phyloP scores from a whole-genome alignment of 2,329 filamentous ascomycete species.

The Clonostachys chloroleuca region DNA sequence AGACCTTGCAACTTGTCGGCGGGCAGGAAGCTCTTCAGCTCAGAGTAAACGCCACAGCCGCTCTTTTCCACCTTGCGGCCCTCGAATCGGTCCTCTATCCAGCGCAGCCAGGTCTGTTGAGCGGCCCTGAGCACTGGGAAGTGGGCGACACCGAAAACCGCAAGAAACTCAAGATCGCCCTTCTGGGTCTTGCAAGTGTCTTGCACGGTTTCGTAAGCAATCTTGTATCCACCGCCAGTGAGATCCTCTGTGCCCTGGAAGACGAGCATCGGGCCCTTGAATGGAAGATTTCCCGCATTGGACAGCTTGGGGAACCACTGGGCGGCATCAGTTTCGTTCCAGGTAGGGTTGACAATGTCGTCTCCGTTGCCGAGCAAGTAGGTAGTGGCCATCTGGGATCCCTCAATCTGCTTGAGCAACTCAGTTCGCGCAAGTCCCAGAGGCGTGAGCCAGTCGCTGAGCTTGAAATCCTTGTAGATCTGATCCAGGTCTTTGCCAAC shows the following conservation, averaged over 20 bases:
- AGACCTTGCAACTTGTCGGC: constrained; percentile 3
- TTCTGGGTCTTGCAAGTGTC: constrained; percentile 7
- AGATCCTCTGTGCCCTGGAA: constrained; percentile 21
- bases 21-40: constrained; percentile 5
- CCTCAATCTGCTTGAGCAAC: constrained; percentile 5
- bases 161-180: constrained; percentile 8
- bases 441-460: constrained; percentile 21
- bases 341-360: neutral
- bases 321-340: constrained; percentile 1
- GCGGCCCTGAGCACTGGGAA: constrained; percentile 6
- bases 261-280: constrained; percentile 26
- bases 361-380: neutral
- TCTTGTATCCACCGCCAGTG: constrained; percentile 4
- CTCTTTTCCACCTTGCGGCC: neutral
- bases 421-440: constrained; percentile 3
- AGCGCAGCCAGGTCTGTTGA: constrained; percentile 8
- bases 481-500: neutral
- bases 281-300: constrained; percentile 17
- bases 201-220: constrained; percentile 3
- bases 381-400: neutral
- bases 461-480: constrained; percentile 7
- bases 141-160: constrained; percentile 5
- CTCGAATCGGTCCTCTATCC: constrained; percentile 11
- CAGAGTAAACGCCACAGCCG: constrained; percentile 1
- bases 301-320: neutral